phyloP scores from a whole-genome alignment of 2,329 filamentous ascomycete genomes.

The Verticillium tricorpus region DNA sequence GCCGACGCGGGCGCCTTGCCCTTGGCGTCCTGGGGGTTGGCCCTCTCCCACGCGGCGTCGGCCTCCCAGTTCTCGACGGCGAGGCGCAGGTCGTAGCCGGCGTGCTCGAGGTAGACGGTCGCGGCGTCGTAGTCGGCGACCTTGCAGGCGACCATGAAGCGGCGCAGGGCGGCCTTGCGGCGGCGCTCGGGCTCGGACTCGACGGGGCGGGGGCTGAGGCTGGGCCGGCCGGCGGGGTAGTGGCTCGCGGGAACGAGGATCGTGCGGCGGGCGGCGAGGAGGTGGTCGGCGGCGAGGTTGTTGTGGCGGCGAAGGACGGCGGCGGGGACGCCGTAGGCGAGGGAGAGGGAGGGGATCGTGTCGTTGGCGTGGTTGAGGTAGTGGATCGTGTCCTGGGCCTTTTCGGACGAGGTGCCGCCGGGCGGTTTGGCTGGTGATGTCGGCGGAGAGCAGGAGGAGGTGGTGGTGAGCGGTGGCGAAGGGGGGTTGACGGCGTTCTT shows the following conservation, averaged over 20 bases:
- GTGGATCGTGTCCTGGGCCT: slow-evolving; percentile 61
- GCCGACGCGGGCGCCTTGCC: neutral
- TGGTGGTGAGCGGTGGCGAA: slow-evolving; percentile 43
- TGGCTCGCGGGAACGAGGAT: slow-evolving; percentile 67
- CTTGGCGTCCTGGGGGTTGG: neutral
- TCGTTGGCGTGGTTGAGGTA: slow-evolving; percentile 69
- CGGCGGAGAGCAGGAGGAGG: slow-evolving; percentile 17
- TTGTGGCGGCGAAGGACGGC: slow-evolving; percentile 61
- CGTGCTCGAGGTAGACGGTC: slow-evolving; percentile 68
- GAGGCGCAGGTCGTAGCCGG: slow-evolving; percentile 58
- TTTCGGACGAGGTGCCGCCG: slow-evolving; percentile 15
- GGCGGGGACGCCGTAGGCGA: slow-evolving; percentile 67
- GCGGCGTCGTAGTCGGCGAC: slow-evolving; percentile 74
- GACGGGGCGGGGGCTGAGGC: slow-evolving; percentile 65
- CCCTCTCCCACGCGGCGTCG: slow-evolving; percentile 71
- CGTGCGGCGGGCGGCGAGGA: slow-evolving; percentile 64
- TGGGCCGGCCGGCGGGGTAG: slow-evolving; percentile 60
- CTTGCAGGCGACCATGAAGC: slow-evolving; percentile 78
- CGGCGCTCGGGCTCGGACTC: slow-evolving; percentile 71
- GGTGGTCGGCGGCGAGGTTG: slow-evolving; percentile 65
- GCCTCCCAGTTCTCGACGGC: slow-evolving; percentile 62
- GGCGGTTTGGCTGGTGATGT: slow-evolving; percentile 27
- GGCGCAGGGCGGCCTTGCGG: slow-evolving; percentile 64
- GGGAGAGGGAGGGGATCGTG: slow-evolving; percentile 61
- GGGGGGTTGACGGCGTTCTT: slow-evolving; percentile 60